These are phyloP conservation scores for Fallopia convolvulus DNA, from an alignment of 148 eudicot species.

Conservation along the genomic window DNA sequence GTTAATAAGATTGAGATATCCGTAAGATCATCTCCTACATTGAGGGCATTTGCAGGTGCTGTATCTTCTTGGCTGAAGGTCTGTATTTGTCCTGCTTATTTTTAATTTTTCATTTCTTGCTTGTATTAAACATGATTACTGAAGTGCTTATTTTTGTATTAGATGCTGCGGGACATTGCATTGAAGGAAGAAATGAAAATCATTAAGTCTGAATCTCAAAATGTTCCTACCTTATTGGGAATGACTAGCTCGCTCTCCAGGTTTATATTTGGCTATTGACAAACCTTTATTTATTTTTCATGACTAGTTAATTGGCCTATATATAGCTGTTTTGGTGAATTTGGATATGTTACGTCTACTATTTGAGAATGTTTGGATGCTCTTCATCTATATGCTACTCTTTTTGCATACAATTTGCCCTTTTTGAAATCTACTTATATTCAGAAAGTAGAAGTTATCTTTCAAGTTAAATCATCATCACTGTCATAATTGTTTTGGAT, in stretches of 20 bases:
- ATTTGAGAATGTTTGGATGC: not conserved
- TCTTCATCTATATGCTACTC: not conserved
- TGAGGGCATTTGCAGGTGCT: constrained; percentile 61
- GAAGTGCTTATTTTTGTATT: constrained; percentile 21
- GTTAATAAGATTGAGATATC: constrained; percentile 35
- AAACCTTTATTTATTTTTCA: not conserved
- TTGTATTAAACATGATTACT: not conserved
- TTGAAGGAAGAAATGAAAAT: constrained; percentile 69
- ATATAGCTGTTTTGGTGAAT: not conserved
- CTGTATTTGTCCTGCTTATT: constrained; percentile 14
- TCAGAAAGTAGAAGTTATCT: not conserved
- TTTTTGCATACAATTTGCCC: not conserved
- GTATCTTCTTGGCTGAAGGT: constrained; percentile 68
- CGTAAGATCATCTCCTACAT: constrained; percentile 43
- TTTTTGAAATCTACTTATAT: not conserved
- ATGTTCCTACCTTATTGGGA: constrained; percentile 69
- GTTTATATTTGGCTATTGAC: constrained; percentile 20
- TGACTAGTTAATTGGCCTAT: not conserved
- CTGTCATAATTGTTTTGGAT: not conserved
- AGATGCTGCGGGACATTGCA: constrained; percentile 78
- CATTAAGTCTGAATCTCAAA: constrained; percentile 27
- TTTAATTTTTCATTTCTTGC: not conserved
- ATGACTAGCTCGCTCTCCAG: constrained; percentile 80
- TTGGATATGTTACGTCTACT: not conserved
- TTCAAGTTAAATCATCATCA: not conserved